phyloP scores from a whole-genome alignment of 192 early-diverging fungal genomes.

The Dispira simplex region DNA sequence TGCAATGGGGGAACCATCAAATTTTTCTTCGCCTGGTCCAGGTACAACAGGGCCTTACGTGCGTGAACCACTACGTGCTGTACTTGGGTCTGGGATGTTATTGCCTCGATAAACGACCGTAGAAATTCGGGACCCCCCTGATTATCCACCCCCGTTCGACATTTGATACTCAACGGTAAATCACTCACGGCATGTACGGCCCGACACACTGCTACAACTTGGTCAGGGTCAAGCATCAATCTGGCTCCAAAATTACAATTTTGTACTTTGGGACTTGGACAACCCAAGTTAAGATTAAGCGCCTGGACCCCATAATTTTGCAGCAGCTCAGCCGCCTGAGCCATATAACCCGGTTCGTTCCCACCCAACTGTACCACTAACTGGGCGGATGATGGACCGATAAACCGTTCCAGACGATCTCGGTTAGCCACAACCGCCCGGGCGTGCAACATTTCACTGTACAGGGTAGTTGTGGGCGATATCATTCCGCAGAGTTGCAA shows the following conservation, averaged over 20 bases:
- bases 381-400: slow-evolving; percentile 25
- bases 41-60: slow-evolving; percentile 47
- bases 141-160: slow-evolving; percentile 59
- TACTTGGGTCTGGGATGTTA: slow-evolving; percentile 6
- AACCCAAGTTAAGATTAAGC: slow-evolving; percentile 58
- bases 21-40: slow-evolving; percentile 51
- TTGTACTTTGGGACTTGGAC: slow-evolving; percentile 53
- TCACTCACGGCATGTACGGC: slow-evolving; percentile 32
- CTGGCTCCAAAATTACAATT: slow-evolving; percentile 41
- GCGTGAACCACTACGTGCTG: slow-evolving; percentile 49
- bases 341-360: slow-evolving; percentile 27
- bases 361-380: slow-evolving; percentile 44
- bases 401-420: slow-evolving; percentile 25
- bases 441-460: slow-evolving; percentile 60
- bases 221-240: slow-evolving; percentile 47
- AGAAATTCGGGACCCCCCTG: slow-evolving; percentile 45
- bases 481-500: slow-evolving; percentile 46
- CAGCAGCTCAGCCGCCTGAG: slow-evolving; percentile 30
- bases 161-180: slow-evolving; percentile 52
- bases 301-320: slow-evolving; percentile 37
- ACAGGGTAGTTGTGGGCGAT: slow-evolving; percentile 40
- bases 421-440: slow-evolving; percentile 31
- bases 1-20: slow-evolving; percentile 45
- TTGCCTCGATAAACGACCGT: slow-evolving; percentile 16
- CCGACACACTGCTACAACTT: slow-evolving; percentile 35